A percentile compares a stretch with the other conserved stretches of the same genome.
Evolutionary conservation across 1,139 yeast genomes (phyloP).

Genomic region (Kluyveromyces sp.): DNA sequence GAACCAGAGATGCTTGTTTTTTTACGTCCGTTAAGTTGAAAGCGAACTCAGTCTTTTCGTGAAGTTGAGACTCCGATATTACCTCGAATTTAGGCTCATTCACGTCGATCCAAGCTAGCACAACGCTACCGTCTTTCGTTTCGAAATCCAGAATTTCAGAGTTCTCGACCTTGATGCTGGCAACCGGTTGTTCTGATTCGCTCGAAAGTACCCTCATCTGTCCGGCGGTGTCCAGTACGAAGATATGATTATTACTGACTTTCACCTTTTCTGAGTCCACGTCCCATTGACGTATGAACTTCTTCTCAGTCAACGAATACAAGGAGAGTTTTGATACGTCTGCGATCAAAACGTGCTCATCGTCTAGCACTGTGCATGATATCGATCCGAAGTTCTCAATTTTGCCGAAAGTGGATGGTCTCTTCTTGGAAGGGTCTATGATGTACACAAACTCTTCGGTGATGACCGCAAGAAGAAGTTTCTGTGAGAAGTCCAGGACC

Average conservation of each 20-base stretch:
- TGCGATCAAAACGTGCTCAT: slow-evolving; percentile 20
- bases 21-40: slow-evolving; percentile 14
- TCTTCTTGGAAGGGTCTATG: slow-evolving; percentile 31
- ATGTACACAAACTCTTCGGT: slow-evolving; percentile 25
- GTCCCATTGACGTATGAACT: slow-evolving; percentile 19
- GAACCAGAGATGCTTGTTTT: neutral
- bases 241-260: slow-evolving; percentile 17
- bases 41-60: slow-evolving; percentile 16
- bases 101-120: slow-evolving; percentile 32
- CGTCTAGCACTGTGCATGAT: slow-evolving; percentile 18
- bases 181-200: slow-evolving; percentile 13
- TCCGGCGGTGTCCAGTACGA: slow-evolving; percentile 20
- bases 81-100: slow-evolving; percentile 30
- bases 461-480: slow-evolving; percentile 14
- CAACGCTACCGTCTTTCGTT: slow-evolving; percentile 13
- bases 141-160: slow-evolving; percentile 26
- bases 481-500: slow-evolving; percentile 17
- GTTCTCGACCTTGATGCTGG: slow-evolving; percentile 18
- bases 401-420: slow-evolving; percentile 25
- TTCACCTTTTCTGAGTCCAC: slow-evolving; percentile 19
- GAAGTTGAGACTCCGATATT: slow-evolving; percentile 18
- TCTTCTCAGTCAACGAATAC: slow-evolving; percentile 16
- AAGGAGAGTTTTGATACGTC: slow-evolving; percentile 18
- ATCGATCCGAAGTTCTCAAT: slow-evolving; percentile 19
- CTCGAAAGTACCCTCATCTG: slow-evolving; percentile 17